Percentiles rank a stretch among this genome's conserved stretches.
phyloP scores from a whole-genome alignment of 495 filamentous ascomycete species.

The Lophiotrema nucula region DNA sequence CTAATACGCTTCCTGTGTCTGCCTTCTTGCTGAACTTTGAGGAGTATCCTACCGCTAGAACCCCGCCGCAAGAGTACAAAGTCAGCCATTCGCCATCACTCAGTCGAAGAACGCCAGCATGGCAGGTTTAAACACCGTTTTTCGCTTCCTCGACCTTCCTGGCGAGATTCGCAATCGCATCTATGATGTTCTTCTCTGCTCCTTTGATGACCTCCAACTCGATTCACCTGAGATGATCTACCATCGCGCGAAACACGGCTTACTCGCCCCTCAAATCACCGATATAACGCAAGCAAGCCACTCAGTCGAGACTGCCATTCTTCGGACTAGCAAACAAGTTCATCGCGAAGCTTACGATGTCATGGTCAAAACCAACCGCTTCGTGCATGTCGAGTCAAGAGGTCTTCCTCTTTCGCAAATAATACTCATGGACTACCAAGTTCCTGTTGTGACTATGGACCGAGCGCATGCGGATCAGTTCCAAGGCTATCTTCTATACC shows the following conservation, averaged over 20 bases:
- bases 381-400: neutral
- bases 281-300: neutral
- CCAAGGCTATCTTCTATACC: neutral
- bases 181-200: constrained; percentile 11
- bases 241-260: too few relatives aligned
- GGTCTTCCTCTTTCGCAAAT: neutral
- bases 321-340: constrained; percentile 18
- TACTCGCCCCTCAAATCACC: too few relatives aligned
- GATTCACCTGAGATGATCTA: too few relatives aligned
- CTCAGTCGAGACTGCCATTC: constrained; percentile 10
- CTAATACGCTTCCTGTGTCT: too few relatives aligned
- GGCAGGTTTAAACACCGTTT: too few relatives aligned
- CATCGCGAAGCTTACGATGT: constrained; percentile 21
- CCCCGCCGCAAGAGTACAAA: too few relatives aligned
- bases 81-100: too few relatives aligned
- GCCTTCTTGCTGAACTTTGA: too few relatives aligned
- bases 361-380: constrained; percentile 22
- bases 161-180: constrained; percentile 19
- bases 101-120: too few relatives aligned
- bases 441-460: constrained; percentile 15
- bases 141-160: constrained; percentile 15
- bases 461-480: neutral
- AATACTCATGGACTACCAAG: neutral
- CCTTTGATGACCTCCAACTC: constrained; percentile 1
- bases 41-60: too few relatives aligned